Evolutionary conservation across 2,329 filamentous ascomycete genomes (phyloP), one percentile per base, ranked within the genome.

Genomic region (Aquanectria penicillioides): DNA sequence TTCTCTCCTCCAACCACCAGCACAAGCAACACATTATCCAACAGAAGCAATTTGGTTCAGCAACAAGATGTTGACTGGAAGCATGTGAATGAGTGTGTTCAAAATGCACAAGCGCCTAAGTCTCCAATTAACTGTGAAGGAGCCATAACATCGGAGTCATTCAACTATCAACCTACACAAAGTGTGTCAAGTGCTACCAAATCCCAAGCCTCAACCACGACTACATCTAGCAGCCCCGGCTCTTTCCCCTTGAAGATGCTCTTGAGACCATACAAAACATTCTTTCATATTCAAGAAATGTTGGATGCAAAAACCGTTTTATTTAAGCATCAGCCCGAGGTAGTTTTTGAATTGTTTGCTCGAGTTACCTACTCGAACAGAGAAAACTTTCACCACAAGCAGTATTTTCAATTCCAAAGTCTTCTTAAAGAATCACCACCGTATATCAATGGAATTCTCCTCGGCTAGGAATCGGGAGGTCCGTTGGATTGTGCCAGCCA

Each of bases 331-430:
- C 70, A 75, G n/a, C 73, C 75, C 17, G 68, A 75, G 1, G 78
- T 77, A 4, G 70, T 83, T 0, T 81, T 91, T 58, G 88, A 91
- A 69, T 73, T 91, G 0, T 92, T 87, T 67, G 87, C 86, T 4
- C 80, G 85, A 22, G 83, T 91, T 2, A 77, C 77, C 2, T 80
- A 79, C 48, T 89, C 88, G 0, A 81, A 77, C 51, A 82, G 88
- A 0, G 84, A 88, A 54, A 73, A 75, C 11, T 72, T 76, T 6
- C 65, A 69, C 7, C 76, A 71, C 17, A 85, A 81, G 61, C 88
- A 92, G 67, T 78, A 85, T 53, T 90, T 91, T 61, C 80, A 85
- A n/a, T 84, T 91, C 46, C 78, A 79, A 33, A 88, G 90, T 65
- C 71, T 91, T 0, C 88, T 86, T 64, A 84, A 86, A 59, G 80